Evolutionary conservation across 768 basidiomycete species (phyloP).

Genomic region (Cystofilobasidium ferigula): DNA sequence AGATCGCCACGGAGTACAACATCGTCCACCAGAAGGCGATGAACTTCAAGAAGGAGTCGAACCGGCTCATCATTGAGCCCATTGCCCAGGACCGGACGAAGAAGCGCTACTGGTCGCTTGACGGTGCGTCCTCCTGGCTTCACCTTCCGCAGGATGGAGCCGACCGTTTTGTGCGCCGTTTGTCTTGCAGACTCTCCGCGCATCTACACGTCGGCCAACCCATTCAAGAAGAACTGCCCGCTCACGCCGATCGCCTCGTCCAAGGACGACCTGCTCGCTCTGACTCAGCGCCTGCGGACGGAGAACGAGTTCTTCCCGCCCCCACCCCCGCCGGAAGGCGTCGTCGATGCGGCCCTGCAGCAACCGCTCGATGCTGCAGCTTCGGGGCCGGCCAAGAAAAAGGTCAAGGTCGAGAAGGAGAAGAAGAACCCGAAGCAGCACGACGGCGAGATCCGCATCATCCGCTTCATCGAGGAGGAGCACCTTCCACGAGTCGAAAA

Average conservation of each 20-base stretch:
- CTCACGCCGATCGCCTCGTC: conserved; percentile 63
- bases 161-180: conserved; percentile 28
- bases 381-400: conserved; percentile 38
- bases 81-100: conserved; percentile 65
- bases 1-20: conserved; percentile 70
- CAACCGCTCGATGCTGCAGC: not conserved
- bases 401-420: conserved; percentile 49
- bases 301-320: conserved; percentile 40
- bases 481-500: conserved; percentile 52
- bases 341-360: conserved; percentile 29
- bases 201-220: conserved; percentile 72
- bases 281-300: conserved; percentile 53
- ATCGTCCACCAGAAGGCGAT: conserved; percentile 61
- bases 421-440: conserved; percentile 45
- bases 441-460: conserved; percentile 46
- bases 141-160: conserved; percentile 32
- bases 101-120: conserved; percentile 73
- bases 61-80: conserved; percentile 52
- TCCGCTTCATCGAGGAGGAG: conserved; percentile 53
- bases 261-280: conserved; percentile 57
- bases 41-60: conserved; percentile 42
- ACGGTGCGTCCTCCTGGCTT: conserved; percentile 57
- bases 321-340: conserved; percentile 41
- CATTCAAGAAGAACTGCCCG: conserved; percentile 74
- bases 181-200: conserved; percentile 61